Evolutionary conservation across 2,329 filamentous ascomycete genomes (phyloP).

Genomic region (Colletotrichum sp.): DNA sequence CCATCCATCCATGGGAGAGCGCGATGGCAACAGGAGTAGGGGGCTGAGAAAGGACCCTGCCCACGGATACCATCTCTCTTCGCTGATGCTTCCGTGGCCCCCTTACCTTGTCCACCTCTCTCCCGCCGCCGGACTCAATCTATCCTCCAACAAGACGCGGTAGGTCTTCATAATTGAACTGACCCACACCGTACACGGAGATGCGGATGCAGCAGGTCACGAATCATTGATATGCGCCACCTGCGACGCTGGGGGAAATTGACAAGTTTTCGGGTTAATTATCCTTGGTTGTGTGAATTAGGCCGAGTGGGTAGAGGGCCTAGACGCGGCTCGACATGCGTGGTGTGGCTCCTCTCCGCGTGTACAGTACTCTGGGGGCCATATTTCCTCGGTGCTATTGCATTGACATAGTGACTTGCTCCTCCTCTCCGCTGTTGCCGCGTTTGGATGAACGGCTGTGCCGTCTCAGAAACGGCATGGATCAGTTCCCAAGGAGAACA

Average conservation of each 20-base stretch:
- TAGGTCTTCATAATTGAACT: neutral
- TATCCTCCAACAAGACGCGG: neutral
- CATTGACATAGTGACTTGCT: conserved; percentile 3
- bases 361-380: neutral
- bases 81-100: neutral
- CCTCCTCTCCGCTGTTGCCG: conserved; percentile 2
- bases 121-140: conserved; percentile 2
- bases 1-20: neutral
- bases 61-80: neutral
- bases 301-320: neutral
- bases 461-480: conserved; percentile 2
- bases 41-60: neutral
- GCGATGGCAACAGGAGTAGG: neutral
- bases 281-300: neutral
- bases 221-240: conserved; percentile 2
- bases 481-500: neutral
- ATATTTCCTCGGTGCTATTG: neutral
- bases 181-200: neutral
- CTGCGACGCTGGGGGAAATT: conserved; percentile 5
- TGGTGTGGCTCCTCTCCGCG: neutral
- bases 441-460: conserved; percentile 19
- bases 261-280: conserved; percentile 7
- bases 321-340: neutral
- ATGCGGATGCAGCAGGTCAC: neutral
- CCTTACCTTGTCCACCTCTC: neutral